A percentile compares a stretch with the other conserved stretches of the same genome.
phyloP scores from a whole-genome alignment of 169 alveolate genomes.

The Toxoplasma gondii region DNA sequence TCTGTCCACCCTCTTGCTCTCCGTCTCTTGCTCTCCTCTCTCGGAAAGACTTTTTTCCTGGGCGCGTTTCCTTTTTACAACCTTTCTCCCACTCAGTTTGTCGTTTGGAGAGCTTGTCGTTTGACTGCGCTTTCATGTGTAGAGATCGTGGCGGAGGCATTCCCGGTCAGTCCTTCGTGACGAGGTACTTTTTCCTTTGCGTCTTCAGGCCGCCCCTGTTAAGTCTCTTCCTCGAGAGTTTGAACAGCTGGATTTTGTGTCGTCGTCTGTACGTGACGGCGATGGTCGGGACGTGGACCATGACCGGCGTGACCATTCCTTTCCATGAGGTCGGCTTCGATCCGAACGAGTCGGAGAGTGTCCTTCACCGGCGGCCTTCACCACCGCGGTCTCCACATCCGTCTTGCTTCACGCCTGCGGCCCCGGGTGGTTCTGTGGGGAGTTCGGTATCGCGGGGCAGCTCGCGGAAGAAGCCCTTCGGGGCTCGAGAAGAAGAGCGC shows the following conservation, averaged over 20 bases:
- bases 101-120: too few relatives aligned
- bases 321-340: slow-evolving; percentile 50
- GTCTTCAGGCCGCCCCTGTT: slow-evolving; percentile 24
- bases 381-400: neutral
- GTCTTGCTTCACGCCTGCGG: neutral
- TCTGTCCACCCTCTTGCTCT: neutral
- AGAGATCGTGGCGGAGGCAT: neutral
- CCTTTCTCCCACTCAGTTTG: too few relatives aligned
- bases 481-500: neutral
- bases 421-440: neutral
- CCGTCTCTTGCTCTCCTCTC: neutral
- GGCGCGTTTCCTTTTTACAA: neutral
- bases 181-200: neutral
- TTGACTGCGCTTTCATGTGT: too few relatives aligned
- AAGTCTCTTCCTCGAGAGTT: neutral
- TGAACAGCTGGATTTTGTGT: slow-evolving; percentile 78
- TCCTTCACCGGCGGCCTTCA: neutral
- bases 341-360: neutral
- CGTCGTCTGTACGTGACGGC: slow-evolving; percentile 85
- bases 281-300: slow-evolving; percentile 77
- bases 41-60: neutral
- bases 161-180: neutral
- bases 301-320: slow-evolving; percentile 85
- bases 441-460: neutral
- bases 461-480: neutral